A percentile compares a stretch with the other conserved stretches of the same genome.
Evolutionary conservation across 2,329 filamentous ascomycete genomes (phyloP).

Genomic region (Alternaria conjuncta): DNA sequence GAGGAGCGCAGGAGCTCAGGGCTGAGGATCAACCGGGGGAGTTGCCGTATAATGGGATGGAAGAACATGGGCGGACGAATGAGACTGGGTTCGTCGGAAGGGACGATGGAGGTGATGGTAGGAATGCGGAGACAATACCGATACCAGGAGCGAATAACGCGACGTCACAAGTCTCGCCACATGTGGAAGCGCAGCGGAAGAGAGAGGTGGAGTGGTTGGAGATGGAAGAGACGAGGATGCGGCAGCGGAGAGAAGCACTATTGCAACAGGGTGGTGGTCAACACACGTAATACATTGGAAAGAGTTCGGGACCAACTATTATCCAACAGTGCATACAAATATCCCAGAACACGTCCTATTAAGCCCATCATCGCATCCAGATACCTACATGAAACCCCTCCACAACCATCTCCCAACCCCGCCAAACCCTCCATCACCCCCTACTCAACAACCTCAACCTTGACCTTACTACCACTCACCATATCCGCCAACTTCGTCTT

Average conservation of each 20-base stretch:
- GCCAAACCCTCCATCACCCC: rapidly evolving
- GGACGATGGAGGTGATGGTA: background rate
- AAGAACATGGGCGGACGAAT: background rate
- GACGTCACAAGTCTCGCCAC: background rate
- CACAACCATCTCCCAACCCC: background rate
- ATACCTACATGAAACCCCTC: rapidly evolving
- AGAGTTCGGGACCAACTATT: rapidly evolving
- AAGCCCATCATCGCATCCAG: background rate
- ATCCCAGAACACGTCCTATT: rapidly evolving
- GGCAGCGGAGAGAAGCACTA: constrained; percentile 7
- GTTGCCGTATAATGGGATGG: background rate
- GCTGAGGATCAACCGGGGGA: background rate
- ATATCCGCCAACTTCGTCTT: background rate
- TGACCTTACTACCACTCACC: background rate
- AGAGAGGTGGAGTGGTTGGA: constrained; percentile 15
- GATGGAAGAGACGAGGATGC: constrained; percentile 10
- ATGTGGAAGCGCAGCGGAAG: constrained; percentile 6
- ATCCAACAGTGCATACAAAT: background rate
- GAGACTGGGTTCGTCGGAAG: background rate
- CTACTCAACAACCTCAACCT: background rate
- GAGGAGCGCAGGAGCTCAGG: background rate
- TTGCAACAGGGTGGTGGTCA: background rate
- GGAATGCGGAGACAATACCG: background rate
- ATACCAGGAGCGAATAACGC: background rate
- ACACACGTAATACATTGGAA: background rate